These are phyloP conservation scores for Kuraishia piskuri DNA, from an alignment of 805 yeast genomes.

Conservation along the genomic window DNA sequence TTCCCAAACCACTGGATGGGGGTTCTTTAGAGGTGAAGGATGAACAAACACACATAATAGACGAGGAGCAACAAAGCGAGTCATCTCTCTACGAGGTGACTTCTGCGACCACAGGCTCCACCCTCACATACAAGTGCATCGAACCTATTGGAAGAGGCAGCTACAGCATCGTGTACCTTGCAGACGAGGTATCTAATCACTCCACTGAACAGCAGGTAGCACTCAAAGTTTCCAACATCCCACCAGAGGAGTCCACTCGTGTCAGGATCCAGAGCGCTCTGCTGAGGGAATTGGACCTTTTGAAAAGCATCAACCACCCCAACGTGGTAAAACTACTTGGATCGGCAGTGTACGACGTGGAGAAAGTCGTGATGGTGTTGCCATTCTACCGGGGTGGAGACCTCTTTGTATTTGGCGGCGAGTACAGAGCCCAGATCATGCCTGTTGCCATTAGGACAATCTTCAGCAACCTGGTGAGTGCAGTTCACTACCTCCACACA, in stretches of 20 bases:
- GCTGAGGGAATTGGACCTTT: slow-evolving; percentile 65
- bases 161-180: slow-evolving; percentile 57
- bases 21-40: no score
- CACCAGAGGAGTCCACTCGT: slow-evolving; percentile 31
- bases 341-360: slow-evolving; percentile 24
- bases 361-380: slow-evolving; percentile 42
- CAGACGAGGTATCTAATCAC: slow-evolving; percentile 15
- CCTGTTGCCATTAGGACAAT: slow-evolving; percentile 48
- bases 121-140: slow-evolving; percentile 24
- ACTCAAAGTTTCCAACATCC: slow-evolving; percentile 45
- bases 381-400: slow-evolving; percentile 85
- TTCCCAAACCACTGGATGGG: neutral
- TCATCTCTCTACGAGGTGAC: neutral
- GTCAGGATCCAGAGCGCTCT: slow-evolving; percentile 53
- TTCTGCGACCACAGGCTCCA: neutral
- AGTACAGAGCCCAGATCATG: slow-evolving; percentile 30
- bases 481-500: slow-evolving; percentile 65
- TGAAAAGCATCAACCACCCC: slow-evolving; percentile 54
- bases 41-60: neutral
- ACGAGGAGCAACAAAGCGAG: neutral
- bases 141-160: slow-evolving; percentile 56
- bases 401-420: slow-evolving; percentile 53
- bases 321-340: slow-evolving; percentile 59
- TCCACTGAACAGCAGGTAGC: slow-evolving; percentile 38
- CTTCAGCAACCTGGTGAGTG: slow-evolving; percentile 61